These are phyloP conservation scores for Fusarium multiceps DNA, from an alignment of 2,329 filamentous ascomycete genomes.

Conservation along the genomic window DNA sequence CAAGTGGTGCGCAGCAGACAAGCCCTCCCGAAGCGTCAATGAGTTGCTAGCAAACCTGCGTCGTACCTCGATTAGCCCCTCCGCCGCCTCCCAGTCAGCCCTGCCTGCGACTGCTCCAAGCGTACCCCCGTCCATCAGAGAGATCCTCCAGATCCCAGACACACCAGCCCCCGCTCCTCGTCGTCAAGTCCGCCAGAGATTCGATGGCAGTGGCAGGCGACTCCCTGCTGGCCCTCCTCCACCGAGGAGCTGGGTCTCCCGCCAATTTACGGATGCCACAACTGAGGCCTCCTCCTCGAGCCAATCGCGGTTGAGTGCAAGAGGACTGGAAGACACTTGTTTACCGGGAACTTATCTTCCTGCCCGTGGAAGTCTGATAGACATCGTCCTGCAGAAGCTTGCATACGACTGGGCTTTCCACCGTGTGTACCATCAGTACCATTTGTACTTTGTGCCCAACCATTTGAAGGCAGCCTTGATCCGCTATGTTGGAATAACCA, in stretches of 20 bases:
- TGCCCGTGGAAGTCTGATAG: constrained; percentile 61
- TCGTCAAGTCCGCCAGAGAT: constrained; percentile 54
- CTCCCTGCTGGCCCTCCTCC: constrained; percentile 69
- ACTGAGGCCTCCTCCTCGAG: constrained; percentile 28
- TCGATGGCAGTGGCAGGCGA: constrained; percentile 61
- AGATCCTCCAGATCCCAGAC: constrained; percentile 69
- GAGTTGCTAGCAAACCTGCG: constrained; percentile 69
- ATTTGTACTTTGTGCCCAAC: constrained; percentile 66
- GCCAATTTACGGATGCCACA: constrained; percentile 41
- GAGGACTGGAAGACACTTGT: constrained; percentile 40
- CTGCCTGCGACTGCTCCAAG: constrained; percentile 58
- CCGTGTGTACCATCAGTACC: constrained; percentile 65
- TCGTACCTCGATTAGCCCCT: constrained; percentile 54
- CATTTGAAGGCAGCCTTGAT: constrained; percentile 64
- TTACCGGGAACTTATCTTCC: constrained; percentile 61
- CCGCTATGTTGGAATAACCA: constrained; percentile 59
- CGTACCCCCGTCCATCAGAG: constrained; percentile 68
- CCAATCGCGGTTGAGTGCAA: constrained; percentile 37
- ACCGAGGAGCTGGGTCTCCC: constrained; percentile 65
- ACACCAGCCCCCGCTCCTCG: constrained; percentile 64
- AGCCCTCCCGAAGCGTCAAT: constrained; percentile 62
- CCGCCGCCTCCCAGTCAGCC: constrained; percentile 42
- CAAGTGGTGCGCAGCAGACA: constrained; percentile 47
- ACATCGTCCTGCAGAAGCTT: constrained; percentile 62
- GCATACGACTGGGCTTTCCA: constrained; percentile 67